Conservation (phyloP, 495 filamentous ascomycete species). For the Neurospora hispaniola region DNA sequence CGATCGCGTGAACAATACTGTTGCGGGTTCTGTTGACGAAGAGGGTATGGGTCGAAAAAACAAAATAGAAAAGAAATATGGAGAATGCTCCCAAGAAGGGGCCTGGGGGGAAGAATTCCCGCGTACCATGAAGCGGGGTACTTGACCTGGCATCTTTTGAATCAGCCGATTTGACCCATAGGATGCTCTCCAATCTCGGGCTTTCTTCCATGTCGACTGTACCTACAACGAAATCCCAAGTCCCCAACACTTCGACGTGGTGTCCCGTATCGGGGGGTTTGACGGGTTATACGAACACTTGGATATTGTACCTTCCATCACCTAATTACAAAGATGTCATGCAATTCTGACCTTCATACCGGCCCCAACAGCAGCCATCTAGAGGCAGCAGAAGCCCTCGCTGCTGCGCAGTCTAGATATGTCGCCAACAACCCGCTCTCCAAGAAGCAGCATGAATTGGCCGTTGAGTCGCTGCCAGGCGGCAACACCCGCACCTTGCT, state of each 20-base stretch:
- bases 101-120: not conserved
- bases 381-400: slow-evolving; percentile 14
- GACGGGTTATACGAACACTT: not conserved
- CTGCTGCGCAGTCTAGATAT: slow-evolving; percentile 22
- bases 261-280: not conserved
- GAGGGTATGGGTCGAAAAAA: not conserved
- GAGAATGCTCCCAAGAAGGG: not conserved
- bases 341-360: not conserved
- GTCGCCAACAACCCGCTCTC: slow-evolving; percentile 25
- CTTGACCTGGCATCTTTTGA: not conserved
- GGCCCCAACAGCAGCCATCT: not conserved
- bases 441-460: slow-evolving; percentile 25
- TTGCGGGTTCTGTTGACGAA: not conserved
- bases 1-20: not conserved
- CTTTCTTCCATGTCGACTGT: not conserved
- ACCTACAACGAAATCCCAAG: not conserved
- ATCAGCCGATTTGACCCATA: not conserved
- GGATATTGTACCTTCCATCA: not conserved
- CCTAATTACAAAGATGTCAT: not conserved
- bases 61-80: not conserved
- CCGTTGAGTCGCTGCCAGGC: slow-evolving; percentile 38
- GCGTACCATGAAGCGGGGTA: not conserved
- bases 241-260: not conserved
- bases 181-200: not conserved
- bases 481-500: slow-evolving; percentile 53